phyloP scores from a whole-genome alignment of 345 rosid genomes.

The Firmiana major region DNA sequence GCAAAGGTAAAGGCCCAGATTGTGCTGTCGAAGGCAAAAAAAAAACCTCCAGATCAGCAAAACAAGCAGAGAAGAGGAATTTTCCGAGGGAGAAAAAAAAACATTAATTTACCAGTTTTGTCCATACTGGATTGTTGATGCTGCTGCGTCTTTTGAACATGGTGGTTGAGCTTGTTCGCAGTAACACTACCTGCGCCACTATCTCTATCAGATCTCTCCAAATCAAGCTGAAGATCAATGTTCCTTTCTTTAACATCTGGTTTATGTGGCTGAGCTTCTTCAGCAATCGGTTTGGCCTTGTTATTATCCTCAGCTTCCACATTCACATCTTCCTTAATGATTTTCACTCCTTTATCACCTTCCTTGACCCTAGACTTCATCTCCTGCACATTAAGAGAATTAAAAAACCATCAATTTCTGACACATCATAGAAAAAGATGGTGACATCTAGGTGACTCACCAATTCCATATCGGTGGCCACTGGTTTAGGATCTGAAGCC shows the following conservation, averaged over 20 bases:
- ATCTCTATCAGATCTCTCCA: constrained; percentile 71
- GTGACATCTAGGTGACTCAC: constrained; percentile 45
- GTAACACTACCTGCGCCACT: constrained; percentile 19
- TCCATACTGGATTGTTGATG: constrained; percentile 38
- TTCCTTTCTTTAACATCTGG: constrained; percentile 45
- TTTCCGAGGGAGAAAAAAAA: background rate
- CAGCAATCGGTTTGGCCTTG: constrained; percentile 32
- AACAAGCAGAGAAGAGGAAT: background rate
- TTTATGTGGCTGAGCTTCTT: constrained; percentile 51
- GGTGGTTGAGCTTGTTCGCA: constrained; percentile 44
- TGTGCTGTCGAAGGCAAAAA: constrained; percentile 52
- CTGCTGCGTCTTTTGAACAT: constrained; percentile 52
- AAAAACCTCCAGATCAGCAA: constrained; percentile 9
- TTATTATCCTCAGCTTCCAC: constrained; percentile 42
- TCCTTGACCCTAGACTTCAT: constrained; percentile 44
- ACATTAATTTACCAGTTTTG: constrained; percentile 45
- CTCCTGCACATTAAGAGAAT: constrained; percentile 39
- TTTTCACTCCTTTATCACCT: constrained; percentile 37
- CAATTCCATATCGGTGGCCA: constrained; percentile 50
- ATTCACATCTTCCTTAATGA: constrained; percentile 33
- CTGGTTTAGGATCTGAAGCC: constrained; percentile 58
- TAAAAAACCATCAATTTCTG: constrained; percentile 17
- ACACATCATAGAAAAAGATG: background rate
- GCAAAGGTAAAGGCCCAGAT: constrained; percentile 54
- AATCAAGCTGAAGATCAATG: constrained; percentile 69